These are phyloP conservation scores for Solanum etuberosum DNA, from an alignment of 257 asterid genomes.

Conservation along the genomic window DNA sequence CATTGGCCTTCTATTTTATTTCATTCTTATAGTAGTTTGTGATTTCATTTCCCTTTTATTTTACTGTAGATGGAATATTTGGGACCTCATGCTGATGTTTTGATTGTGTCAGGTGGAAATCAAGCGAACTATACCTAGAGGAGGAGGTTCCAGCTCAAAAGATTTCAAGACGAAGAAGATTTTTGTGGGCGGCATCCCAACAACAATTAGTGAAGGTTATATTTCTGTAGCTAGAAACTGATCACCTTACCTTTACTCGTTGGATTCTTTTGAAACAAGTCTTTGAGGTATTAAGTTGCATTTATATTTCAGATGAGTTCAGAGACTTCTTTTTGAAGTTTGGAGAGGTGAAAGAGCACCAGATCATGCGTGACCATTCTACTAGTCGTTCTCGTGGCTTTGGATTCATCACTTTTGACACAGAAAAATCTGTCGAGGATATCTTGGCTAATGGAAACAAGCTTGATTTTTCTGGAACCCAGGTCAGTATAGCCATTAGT, in stretches of 20 bases:
- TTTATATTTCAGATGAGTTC: conserved; percentile 35
- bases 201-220: conserved; percentile 39
- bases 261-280: background rate
- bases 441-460: conserved; percentile 42
- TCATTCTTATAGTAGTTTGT: background rate
- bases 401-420: conserved; percentile 46
- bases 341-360: conserved; percentile 50
- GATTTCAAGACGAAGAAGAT: conserved; percentile 55
- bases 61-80: background rate
- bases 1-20: background rate
- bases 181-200: conserved; percentile 55
- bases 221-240: background rate
- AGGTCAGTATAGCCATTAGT: conserved; percentile 19
- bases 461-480: conserved; percentile 45
- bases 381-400: conserved; percentile 54
- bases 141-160: conserved; percentile 22
- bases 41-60: background rate
- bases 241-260: background rate
- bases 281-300: background rate
- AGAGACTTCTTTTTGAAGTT: conserved; percentile 38
- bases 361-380: conserved; percentile 52
- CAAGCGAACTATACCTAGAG: conserved; percentile 62
- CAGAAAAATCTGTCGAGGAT: conserved; percentile 44
- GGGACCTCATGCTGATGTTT: background rate
- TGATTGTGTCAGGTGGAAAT: conserved; percentile 39